Conservation (phyloP, 306 rosid species). For the Abrus pulchellus region DNA sequence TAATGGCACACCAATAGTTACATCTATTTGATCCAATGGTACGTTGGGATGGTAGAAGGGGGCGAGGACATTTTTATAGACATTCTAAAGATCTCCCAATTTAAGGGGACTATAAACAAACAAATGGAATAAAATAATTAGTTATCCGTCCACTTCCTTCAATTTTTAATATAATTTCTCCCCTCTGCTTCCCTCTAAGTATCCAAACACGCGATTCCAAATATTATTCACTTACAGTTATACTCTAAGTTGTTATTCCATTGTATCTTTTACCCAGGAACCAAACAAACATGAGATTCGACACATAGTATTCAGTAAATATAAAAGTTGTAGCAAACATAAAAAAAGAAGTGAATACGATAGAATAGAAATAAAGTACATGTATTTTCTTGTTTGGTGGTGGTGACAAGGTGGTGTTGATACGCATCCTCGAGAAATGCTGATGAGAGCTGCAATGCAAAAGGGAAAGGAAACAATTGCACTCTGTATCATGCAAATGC, state of each 20-base stretch:
- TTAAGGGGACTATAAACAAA: constrained; percentile 1
- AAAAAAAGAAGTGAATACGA: not conserved
- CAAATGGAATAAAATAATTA: constrained; percentile 1
- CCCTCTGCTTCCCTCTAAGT: not conserved
- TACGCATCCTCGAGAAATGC: constrained; percentile 70
- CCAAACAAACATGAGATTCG: not conserved
- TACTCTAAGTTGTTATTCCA: not conserved
- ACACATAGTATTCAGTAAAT: constrained; percentile 3
- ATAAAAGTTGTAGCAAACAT: not conserved
- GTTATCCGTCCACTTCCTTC: not conserved
- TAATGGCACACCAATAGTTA: constrained; percentile 21
- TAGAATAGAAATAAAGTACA: constrained; percentile 19
- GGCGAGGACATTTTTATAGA: not conserved
- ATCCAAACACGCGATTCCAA: not conserved
- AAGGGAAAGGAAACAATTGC: constrained; percentile 5
- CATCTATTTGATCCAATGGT: not conserved
- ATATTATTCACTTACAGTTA: not conserved
- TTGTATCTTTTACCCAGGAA: not conserved
- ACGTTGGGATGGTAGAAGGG: not conserved
- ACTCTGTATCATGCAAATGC: not conserved
- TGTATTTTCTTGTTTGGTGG: constrained; percentile 32
- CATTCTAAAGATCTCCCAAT: not conserved
- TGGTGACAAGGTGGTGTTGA: constrained; percentile 47
- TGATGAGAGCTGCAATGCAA: constrained; percentile 66
- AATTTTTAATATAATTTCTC: constrained; percentile 13